These are phyloP conservation scores for Colletotrichum graminicola DNA, from an alignment of 2,329 filamentous ascomycete species.

Conservation along the genomic window DNA sequence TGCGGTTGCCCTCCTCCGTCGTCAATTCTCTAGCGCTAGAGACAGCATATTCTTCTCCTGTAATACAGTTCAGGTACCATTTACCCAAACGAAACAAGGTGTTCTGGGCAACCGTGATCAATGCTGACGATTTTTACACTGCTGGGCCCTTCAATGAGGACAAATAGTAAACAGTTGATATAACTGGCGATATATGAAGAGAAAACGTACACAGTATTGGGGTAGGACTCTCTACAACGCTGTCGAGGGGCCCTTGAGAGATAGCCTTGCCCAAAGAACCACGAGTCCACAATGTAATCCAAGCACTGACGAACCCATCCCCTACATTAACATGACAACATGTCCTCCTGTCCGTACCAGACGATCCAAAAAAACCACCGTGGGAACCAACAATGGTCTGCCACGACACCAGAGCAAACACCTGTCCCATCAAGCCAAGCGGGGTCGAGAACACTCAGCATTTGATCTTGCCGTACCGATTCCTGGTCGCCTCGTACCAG, in stretches of 20 bases:
- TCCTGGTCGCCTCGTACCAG: slow-evolving; percentile 1
- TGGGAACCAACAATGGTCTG: not conserved
- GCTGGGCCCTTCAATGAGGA: not conserved
- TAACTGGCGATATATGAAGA: not conserved
- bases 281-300: not conserved
- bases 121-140: not conserved
- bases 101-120: not conserved
- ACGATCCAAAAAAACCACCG: not conserved
- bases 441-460: not conserved
- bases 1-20: too few relatives aligned
- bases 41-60: not conserved
- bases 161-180: not conserved
- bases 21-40: not conserved
- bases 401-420: not conserved
- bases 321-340: not conserved
- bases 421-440: not conserved
- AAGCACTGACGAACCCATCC: not conserved
- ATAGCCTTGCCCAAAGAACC: not conserved
- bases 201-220: not conserved
- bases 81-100: not conserved
- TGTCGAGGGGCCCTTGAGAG: not conserved
- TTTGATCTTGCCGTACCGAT: not conserved
- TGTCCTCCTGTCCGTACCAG: not conserved
- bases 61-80: not conserved
- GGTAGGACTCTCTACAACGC: not conserved